A percentile compares a stretch with the other conserved stretches of the same genome.
These are phyloP conservation scores for Agaricus sinodeliciosus DNA, from an alignment of 768 basidiomycete species.

Conservation along the genomic window DNA sequence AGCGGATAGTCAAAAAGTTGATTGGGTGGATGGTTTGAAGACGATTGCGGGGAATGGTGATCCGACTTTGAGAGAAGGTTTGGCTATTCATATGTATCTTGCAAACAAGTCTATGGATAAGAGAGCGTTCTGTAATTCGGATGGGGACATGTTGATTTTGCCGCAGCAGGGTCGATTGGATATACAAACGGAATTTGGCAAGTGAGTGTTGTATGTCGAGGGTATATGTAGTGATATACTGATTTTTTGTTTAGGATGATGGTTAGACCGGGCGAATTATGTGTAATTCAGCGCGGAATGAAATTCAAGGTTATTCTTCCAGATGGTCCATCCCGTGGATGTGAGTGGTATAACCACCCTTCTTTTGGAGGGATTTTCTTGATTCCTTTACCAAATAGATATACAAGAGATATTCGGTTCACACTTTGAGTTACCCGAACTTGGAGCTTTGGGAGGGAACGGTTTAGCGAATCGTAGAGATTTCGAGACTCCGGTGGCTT, in stretches of 20 bases:
- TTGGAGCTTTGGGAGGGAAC: constrained; percentile 59
- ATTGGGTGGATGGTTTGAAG: constrained; percentile 56
- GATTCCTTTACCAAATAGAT: constrained; percentile 37
- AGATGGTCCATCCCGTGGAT: constrained; percentile 57
- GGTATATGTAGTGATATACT: neutral
- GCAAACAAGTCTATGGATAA: constrained; percentile 56
- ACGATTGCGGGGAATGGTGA: constrained; percentile 60
- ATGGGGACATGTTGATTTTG: constrained; percentile 62
- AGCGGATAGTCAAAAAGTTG: constrained; percentile 28
- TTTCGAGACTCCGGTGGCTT: constrained; percentile 58
- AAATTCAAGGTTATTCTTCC: constrained; percentile 56
- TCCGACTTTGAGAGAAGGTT: constrained; percentile 54
- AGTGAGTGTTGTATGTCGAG: constrained; percentile 28
- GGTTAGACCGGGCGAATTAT: constrained; percentile 58
- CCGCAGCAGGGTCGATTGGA: constrained; percentile 61
- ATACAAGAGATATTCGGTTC: constrained; percentile 59
- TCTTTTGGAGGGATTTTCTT: neutral
- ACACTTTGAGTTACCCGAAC: constrained; percentile 57
- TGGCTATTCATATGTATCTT: constrained; percentile 58
- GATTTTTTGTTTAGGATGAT: constrained; percentile 34
- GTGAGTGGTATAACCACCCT: constrained; percentile 26
- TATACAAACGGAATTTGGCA: constrained; percentile 65
- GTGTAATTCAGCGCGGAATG: constrained; percentile 61
- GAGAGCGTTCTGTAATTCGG: constrained; percentile 54
- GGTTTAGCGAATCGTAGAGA: constrained; percentile 63